Conservation (phyloP, 208 protist species). For the Wallacemonas collosoma region DNA sequence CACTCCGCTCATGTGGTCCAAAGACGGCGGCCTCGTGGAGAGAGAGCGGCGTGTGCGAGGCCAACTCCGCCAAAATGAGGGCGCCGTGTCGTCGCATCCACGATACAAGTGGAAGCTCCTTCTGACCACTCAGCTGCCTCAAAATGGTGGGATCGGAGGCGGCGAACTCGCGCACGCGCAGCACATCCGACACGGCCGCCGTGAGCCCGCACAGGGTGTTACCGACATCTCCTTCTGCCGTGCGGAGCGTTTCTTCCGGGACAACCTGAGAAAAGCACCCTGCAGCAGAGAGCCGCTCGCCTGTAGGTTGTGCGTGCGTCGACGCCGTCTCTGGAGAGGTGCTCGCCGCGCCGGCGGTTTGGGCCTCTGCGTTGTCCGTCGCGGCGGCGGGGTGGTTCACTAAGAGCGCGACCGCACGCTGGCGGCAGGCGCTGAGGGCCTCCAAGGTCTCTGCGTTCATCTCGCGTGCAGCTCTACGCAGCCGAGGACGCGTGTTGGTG, state of each 20-base stretch:
- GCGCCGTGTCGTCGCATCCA: slow-evolving; percentile 82
- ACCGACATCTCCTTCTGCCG: slow-evolving; percentile 52
- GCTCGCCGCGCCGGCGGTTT: not conserved
- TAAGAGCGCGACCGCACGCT: not conserved
- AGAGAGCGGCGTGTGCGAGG: slow-evolving; percentile 62
- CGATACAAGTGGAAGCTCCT: slow-evolving; percentile 78
- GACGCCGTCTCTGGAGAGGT: not conserved
- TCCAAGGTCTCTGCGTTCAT: slow-evolving; percentile 9
- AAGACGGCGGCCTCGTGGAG: slow-evolving; percentile 70
- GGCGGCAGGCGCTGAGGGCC: not conserved
- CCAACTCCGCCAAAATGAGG: slow-evolving; percentile 78
- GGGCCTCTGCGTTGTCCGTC: not conserved
- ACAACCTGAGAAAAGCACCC: slow-evolving; percentile 13
- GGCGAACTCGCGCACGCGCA: slow-evolving; percentile 80
- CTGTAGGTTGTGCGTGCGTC: not conserved
- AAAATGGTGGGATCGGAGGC: slow-evolving; percentile 55
- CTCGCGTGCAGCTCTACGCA: not conserved
- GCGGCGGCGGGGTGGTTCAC: not conserved
- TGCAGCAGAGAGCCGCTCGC: not conserved
- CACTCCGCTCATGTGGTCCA: slow-evolving; percentile 48
- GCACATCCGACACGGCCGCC: slow-evolving; percentile 73
- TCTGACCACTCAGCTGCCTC: slow-evolving; percentile 50
- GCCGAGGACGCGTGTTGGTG: slow-evolving; percentile 39
- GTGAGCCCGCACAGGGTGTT: slow-evolving; percentile 69
- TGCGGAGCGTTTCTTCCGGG: not conserved